Conservation (phyloP, 2,329 filamentous ascomycete species). For the Botryotinia convoluta region DNA sequence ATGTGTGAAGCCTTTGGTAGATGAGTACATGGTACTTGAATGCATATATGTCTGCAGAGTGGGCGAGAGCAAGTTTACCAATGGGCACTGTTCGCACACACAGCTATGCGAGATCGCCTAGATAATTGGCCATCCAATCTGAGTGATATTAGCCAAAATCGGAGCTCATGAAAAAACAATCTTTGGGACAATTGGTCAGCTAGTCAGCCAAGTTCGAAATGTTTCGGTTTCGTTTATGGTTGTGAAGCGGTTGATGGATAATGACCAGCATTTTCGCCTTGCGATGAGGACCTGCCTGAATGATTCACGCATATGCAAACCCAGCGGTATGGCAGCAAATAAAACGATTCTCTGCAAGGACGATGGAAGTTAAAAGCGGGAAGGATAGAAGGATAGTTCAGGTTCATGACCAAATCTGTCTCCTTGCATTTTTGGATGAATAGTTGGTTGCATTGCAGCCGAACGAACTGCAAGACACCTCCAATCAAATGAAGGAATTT, state of each 20-base stretch:
- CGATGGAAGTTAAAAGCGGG: neutral
- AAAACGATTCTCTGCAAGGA: neutral
- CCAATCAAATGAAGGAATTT: neutral
- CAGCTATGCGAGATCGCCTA: neutral
- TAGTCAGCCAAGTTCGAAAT: neutral
- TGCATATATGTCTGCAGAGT: neutral
- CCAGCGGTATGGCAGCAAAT: conserved; percentile 10
- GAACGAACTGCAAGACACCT: conserved; percentile 7
- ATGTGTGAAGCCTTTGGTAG: neutral
- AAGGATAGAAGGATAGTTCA: conserved; percentile 2
- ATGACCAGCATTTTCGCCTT: neutral
- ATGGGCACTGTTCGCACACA: neutral
- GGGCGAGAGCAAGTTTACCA: neutral
- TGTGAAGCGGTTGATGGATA: neutral
- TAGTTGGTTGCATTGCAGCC: neutral
- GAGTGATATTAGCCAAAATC: neutral
- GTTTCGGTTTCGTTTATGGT: neutral
- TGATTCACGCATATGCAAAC: neutral
- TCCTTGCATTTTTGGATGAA: neutral
- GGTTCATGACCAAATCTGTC: neutral
- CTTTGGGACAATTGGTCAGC: neutral
- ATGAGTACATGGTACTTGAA: neutral
- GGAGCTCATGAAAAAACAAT: neutral
- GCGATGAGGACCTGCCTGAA: neutral
- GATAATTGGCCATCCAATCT: neutral